Evolutionary conservation across 2,329 filamentous ascomycete species (phyloP), one percentile per base, ranked within the genome.

Genomic region (Ceratocystis cacaofunesta): DNA sequence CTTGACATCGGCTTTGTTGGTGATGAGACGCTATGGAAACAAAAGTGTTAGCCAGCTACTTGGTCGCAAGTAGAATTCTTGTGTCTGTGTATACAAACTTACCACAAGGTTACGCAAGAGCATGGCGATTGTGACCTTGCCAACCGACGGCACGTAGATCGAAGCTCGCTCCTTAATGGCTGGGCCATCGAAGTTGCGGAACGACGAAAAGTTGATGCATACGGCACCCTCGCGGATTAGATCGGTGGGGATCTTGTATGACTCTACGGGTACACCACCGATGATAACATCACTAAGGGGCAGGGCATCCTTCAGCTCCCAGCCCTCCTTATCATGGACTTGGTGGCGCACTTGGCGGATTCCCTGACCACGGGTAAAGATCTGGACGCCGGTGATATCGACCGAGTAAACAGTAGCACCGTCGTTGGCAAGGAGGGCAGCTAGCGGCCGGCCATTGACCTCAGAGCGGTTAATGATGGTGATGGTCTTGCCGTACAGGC

Each of bases 201-300:
- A 90, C 63, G 90, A 96, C 6, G 91, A 95, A 75, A 99, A 97
- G 77, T 99, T 99, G 78, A 99, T 92, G 80, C 94, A 99, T n/a
- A 96, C 90, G 36, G 90, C 92, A 61, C 94, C 94, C 66, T 96
- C 89, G 60, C 90, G 84, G 71, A 99, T 80, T 68, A 94, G 78
- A 63, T 89, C 83, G 2, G 87, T 88, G 5, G 92, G 89, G 30
- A 99, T 88, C 79, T 97, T 96, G 82, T 88, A 99, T 68, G 81
- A 83, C 69, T 96, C 88, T 28, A 85, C 84, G 0, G 94, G 94
- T 1, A 99, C 94, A 69, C 94, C 94, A 64, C 89, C 89, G 71
- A 99, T 95, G 68, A 99, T 88, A 19, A 97, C 92, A 74, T 99
- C 94, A 73, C 91, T 96, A 68, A 92, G 78, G 1, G 91, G 89